These are phyloP conservation scores for Citrus mangshanensis DNA, from an alignment of 345 rosid genomes.

Conservation along the genomic window DNA sequence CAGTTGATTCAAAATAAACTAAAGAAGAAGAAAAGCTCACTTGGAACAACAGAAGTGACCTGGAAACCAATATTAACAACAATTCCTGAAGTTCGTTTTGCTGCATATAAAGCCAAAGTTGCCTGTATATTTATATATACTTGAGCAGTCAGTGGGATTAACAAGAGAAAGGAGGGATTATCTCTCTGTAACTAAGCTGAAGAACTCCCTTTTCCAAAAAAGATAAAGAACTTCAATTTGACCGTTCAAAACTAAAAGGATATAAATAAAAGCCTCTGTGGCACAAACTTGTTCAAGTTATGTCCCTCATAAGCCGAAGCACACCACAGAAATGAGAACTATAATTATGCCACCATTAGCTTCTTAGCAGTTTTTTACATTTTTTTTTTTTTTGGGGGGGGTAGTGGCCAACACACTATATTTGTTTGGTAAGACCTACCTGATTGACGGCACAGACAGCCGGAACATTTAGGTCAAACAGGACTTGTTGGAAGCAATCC, in stretches of 20 bases:
- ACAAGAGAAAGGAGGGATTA: background rate
- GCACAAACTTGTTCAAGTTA: background rate
- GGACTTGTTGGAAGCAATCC: slow-evolving; percentile 62
- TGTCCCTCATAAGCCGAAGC: background rate
- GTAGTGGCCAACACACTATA: background rate
- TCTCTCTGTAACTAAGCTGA: background rate
- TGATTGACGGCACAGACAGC: slow-evolving; percentile 89
- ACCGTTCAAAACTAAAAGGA: background rate
- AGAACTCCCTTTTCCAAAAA: background rate
- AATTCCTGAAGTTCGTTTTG: slow-evolving; percentile 76
- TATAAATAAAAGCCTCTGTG: background rate
- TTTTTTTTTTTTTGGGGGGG: background rate
- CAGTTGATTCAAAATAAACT: background rate
- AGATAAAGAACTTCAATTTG: slow-evolving; percentile 6
- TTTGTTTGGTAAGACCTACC: slow-evolving; percentile 34
- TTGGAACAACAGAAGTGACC: slow-evolving; percentile 81
- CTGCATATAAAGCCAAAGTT: slow-evolving; percentile 77
- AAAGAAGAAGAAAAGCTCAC: slow-evolving; percentile 37
- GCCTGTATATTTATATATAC: slow-evolving; percentile 49
- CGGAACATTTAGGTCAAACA: slow-evolving; percentile 92
- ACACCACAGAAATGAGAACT: background rate
- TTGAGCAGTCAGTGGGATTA: slow-evolving; percentile 4
- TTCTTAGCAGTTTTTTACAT: background rate
- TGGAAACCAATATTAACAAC: slow-evolving; percentile 91
- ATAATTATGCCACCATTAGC: background rate